Evolutionary conservation across 1,139 yeast species (phyloP).

Genomic region (Yamadazyma friedrichii): DNA sequence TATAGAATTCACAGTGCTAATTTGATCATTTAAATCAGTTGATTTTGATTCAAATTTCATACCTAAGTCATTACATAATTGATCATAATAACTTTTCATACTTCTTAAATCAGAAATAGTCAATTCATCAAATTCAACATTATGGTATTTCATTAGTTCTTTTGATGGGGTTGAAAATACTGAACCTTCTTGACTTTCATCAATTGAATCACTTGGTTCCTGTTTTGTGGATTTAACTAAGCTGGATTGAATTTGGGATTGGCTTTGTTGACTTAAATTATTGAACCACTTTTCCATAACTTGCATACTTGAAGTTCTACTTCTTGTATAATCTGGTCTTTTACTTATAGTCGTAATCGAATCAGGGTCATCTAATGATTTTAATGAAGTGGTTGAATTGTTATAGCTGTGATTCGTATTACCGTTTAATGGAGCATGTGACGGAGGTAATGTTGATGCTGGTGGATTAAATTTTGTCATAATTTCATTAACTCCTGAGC

Average conservation of each 20-base stretch:
- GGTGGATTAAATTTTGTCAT: conserved; percentile 39
- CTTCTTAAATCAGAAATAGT: conserved; percentile 35
- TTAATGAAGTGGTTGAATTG: conserved; percentile 30
- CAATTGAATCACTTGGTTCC: conserved; percentile 10
- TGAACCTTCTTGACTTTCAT: conserved; percentile 16
- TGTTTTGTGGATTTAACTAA: background rate
- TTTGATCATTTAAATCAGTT: conserved; percentile 11
- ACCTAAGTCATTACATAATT: conserved; percentile 28
- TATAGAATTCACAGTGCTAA: conserved; percentile 11
- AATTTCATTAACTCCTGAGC: conserved; percentile 41
- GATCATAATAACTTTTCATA: conserved; percentile 38
- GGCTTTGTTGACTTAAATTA: conserved; percentile 22
- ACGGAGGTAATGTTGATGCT: background rate
- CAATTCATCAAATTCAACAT: conserved; percentile 36
- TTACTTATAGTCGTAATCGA: conserved; percentile 11
- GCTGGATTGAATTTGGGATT: conserved; percentile 3
- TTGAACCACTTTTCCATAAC: conserved; percentile 48
- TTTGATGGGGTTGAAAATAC: conserved; percentile 20
- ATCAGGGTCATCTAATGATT: conserved; percentile 28
- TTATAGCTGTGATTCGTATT: conserved; percentile 12
- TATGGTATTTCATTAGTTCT: conserved; percentile 34
- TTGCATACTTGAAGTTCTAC: conserved; percentile 41
- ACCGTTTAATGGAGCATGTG: background rate
- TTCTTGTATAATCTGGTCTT: conserved; percentile 30
- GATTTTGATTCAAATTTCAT: conserved; percentile 17